phyloP scores from a whole-genome alignment of 176 grass and related monocot species.

The Rhynchospora pubera region DNA sequence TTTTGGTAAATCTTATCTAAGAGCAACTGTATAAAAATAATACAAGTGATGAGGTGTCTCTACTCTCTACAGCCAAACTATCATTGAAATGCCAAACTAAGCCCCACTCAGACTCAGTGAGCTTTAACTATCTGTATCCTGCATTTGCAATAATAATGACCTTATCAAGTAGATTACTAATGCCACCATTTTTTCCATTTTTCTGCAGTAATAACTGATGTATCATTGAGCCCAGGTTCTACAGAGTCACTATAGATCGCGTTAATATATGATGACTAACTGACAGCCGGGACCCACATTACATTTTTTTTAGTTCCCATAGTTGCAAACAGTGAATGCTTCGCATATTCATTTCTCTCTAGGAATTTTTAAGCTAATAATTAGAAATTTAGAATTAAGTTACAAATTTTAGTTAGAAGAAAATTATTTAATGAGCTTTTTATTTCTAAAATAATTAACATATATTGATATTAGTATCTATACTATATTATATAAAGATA shows the following conservation, averaged over 20 bases:
- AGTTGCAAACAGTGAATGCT: not conserved
- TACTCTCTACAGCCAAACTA: slow-evolving; percentile 3
- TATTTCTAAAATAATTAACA: no score
- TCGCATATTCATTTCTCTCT: not conserved
- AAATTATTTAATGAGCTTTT: no score
- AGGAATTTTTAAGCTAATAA: no score
- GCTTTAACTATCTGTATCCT: slow-evolving; percentile 1
- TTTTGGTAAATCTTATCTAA: slow-evolving; percentile 6
- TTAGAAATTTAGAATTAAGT: no score
- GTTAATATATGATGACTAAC: not conserved
- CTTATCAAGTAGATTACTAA: slow-evolving; percentile 3
- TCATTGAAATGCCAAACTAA: not conserved
- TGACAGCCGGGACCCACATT: not conserved
- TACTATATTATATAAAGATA: no score
- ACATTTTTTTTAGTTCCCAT: not conserved
- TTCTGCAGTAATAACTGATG: not conserved
- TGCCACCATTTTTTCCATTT: slow-evolving; percentile 1
- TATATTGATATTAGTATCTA: no score
- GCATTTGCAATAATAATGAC: not conserved
- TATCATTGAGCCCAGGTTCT: not conserved
- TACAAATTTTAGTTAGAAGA: no score
- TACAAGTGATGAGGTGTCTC: not conserved
- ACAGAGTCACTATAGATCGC: not conserved
- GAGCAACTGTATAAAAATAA: not conserved
- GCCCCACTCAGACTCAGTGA: not conserved